Base-by-base conservation (phyloP, 2,329 filamentous ascomycete genomes). In the Penicillium verrucosum region DNA sequence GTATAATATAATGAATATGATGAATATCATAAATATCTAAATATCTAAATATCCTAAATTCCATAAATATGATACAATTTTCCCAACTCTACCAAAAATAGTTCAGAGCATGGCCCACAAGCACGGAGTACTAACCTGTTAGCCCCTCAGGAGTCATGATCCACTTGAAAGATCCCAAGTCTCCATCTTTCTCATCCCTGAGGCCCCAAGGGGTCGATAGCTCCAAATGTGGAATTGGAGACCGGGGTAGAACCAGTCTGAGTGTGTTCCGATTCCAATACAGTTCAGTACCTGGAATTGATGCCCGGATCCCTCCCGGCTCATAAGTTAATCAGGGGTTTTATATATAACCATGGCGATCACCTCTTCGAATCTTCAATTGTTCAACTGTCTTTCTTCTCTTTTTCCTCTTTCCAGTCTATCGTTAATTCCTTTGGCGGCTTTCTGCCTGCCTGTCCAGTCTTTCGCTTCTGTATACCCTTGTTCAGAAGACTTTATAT, bases 341-440 rank as follows among this genome's bases (percentile, higher is more conserved):
- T 70, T 73, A 73, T 73, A 73, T 70, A 68, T 58, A 64, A 60
- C 41, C 41, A 44, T 40, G 60, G 63, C 62, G 62, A 60, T 69
- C 65, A 62, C 57, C 57, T 57, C 57, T 58, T 45, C 12, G 21
- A 14, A 46, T 34, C 18, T 56, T 46, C 18, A 25, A 41, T 56
- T 14, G 2, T 34, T 51, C 52, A 50, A 46, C 47, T 29, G 16
- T 52, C 49, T 56, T 58, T 60, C 11, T 50, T 61, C 54, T 64
- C 59, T 65, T 68, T 62, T 60, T 34, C 32, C 29, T 58, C 49
- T 60, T 59, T 65, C 65, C 67, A 67, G 67, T 72, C 70, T 72
- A 62, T 72, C 70, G 57, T 71, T 72, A 68, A 70, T 59, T 51
- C 45, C 52, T 57, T 64, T 60, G 55, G 59, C 60, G 59, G 63